Conservation (phyloP, 139 green algal species). For the Haematococcus sp. region DNA sequence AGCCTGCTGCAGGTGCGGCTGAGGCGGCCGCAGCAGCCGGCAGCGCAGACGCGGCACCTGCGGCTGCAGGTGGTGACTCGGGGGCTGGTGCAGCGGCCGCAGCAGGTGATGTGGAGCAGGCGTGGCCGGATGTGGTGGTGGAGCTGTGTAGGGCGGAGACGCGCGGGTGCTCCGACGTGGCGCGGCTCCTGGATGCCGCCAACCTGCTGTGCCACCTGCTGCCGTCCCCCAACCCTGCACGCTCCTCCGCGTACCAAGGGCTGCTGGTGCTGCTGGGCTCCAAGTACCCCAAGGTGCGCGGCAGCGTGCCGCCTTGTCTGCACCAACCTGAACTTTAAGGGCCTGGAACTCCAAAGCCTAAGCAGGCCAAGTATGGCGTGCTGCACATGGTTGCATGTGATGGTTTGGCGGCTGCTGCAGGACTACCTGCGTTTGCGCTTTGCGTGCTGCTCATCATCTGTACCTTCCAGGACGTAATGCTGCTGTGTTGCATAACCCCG, state of each 20-base stretch:
- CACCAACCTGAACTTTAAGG: too few relatives aligned
- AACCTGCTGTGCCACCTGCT: conserved; percentile 26
- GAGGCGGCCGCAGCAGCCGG: background rate
- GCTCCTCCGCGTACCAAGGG: conserved; percentile 47
- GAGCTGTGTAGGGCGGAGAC: conserved; percentile 45
- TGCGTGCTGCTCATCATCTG: too few relatives aligned
- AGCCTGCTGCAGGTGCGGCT: background rate
- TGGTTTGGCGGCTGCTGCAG: too few relatives aligned
- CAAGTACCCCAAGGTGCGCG: conserved; percentile 58
- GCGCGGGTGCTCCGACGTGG: conserved; percentile 62
- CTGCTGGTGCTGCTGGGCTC: conserved; percentile 64
- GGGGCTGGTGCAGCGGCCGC: background rate
- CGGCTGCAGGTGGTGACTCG: background rate
- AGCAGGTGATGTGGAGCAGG: background rate
- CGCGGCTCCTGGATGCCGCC: conserved; percentile 53
- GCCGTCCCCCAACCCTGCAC: conserved; percentile 14
- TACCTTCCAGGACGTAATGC: too few relatives aligned
- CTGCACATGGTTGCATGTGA: too few relatives aligned
- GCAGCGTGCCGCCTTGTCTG: too few relatives aligned
- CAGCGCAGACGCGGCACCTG: background rate
- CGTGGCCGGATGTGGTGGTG: conserved; percentile 44
- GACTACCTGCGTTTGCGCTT: too few relatives aligned
- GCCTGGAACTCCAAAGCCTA: too few relatives aligned
- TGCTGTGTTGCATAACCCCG: too few relatives aligned
- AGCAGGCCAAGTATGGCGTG: too few relatives aligned